Base-by-base conservation (phyloP, 1,139 yeast genomes). In the Keqinozyma sinolaborantium region DNA sequence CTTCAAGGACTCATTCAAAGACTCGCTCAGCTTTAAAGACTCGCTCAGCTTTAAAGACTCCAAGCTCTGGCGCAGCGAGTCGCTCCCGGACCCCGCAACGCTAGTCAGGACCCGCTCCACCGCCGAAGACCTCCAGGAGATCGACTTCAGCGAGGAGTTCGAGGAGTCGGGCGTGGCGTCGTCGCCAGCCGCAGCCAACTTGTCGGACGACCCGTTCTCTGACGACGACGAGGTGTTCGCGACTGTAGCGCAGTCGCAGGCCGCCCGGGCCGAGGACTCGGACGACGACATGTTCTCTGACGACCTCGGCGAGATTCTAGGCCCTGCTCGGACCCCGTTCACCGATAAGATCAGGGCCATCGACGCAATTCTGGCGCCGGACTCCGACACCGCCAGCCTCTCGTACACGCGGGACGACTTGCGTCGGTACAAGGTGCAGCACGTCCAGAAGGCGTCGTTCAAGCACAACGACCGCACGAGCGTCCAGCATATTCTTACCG, bases 401-500 rank as follows among this genome's bases (percentile, higher is more conserved):
- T 71, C 79, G 1, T 70, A 68, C 19, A 43, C 56, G 1, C 58
- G 79, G 31, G 52, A 64, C 1, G 72, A 69, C 29, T 63, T 81
- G n/a, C 58, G 58, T 16, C 54, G 92, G 33, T 73, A 59, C 38
- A 71, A 70, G 41, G 69, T 79, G 4, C 39, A 51, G n/a, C 57
- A 56, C 1, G 53, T 78, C 2, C 23, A 61, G 4, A 45, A 53
- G 13, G 55, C 60, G 5, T 44, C 48, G 3, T 76, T 58, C 43
- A 59, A 58, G 23, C 44, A 47, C 1, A 47, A 60, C 2, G 52
- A 51, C 1, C 50, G 47, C 24, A 44, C 48, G 3, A 59, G 64
- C 11, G 53, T 56, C 8, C 87, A 81, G 42, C 56, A 70, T 12
- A 68, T 78, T 4, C 38, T 81, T 18, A 64, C 69, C 16, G 81